Conservation (phyloP, 768 basidiomycete species). For the Paxillus rubicundulus region DNA sequence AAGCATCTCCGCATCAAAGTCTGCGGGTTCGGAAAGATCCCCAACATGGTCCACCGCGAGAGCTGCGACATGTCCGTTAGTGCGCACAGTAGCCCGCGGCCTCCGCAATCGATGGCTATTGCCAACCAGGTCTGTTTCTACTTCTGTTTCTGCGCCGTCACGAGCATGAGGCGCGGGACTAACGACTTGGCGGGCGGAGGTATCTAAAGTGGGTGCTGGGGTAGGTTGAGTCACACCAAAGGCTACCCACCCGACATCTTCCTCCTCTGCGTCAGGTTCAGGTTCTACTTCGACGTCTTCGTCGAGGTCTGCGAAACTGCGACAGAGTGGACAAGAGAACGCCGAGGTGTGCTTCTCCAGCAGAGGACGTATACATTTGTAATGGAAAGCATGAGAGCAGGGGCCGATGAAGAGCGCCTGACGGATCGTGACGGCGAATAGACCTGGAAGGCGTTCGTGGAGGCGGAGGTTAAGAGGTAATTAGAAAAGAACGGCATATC, state of each 20-base stretch:
- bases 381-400: constrained; percentile 94
- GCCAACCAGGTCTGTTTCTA: constrained; percentile 25
- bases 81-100: constrained; percentile 25
- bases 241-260: constrained; percentile 26
- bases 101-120: constrained; percentile 14
- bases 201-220: neutral
- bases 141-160: constrained; percentile 35
- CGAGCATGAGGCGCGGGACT: constrained; percentile 24
- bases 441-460: constrained; percentile 34
- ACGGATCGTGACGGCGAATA: constrained; percentile 88
- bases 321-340: constrained; percentile 93
- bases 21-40: constrained; percentile 11
- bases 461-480: constrained; percentile 1
- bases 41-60: constrained; percentile 7
- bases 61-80: constrained; percentile 20
- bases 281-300: constrained; percentile 85
- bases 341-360: constrained; percentile 87
- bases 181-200: constrained; percentile 13
- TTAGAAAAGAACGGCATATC: neutral
- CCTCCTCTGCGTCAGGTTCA: constrained; percentile 31
- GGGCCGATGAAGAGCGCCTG: constrained; percentile 98
- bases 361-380: constrained; percentile 94
- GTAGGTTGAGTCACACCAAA: neutral
- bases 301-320: constrained; percentile 92
- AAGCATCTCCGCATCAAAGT: constrained; percentile 29